A percentile compares a stretch with the other conserved stretches of the same genome.
These are phyloP conservation scores for Fusarium bactridioides DNA, from an alignment of 2,329 filamentous ascomycete species.

Conservation along the genomic window DNA sequence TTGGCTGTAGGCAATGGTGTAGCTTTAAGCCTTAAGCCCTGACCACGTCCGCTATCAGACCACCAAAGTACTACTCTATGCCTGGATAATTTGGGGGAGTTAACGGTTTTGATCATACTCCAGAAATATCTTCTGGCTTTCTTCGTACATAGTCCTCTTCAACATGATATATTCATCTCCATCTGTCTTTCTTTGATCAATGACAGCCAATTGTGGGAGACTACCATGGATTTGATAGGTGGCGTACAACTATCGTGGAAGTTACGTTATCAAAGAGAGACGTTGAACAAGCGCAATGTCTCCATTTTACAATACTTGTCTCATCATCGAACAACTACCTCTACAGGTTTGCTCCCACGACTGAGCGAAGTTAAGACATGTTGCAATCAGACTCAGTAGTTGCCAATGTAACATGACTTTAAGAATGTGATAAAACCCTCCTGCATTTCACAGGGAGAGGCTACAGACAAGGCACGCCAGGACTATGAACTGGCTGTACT, in stretches of 20 bases:
- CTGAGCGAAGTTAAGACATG: background rate
- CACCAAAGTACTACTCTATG: background rate
- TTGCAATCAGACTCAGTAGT: background rate
- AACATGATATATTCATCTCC: constrained; percentile 28
- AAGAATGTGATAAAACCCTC: background rate
- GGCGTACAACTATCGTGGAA: background rate
- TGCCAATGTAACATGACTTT: background rate
- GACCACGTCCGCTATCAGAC: constrained; percentile 3
- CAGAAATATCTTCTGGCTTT: constrained; percentile 13
- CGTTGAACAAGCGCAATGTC: background rate
- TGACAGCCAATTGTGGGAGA: no score
- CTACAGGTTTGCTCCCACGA: background rate
- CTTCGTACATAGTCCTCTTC: constrained; percentile 34
- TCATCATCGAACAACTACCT: background rate
- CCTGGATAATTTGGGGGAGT: constrained; percentile 6
- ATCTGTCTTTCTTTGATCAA: background rate
- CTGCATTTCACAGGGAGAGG: background rate
- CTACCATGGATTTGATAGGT: background rate
- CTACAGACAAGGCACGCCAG: background rate
- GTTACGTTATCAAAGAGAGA: background rate
- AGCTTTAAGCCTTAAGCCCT: background rate
- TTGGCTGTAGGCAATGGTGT: background rate
- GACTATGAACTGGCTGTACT: background rate
- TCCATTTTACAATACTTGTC: background rate
- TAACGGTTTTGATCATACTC: constrained; percentile 13